Evolutionary conservation across 768 basidiomycete genomes (phyloP), one percentile per base, ranked within the genome.

Genomic region (Serpula lacrymans): DNA sequence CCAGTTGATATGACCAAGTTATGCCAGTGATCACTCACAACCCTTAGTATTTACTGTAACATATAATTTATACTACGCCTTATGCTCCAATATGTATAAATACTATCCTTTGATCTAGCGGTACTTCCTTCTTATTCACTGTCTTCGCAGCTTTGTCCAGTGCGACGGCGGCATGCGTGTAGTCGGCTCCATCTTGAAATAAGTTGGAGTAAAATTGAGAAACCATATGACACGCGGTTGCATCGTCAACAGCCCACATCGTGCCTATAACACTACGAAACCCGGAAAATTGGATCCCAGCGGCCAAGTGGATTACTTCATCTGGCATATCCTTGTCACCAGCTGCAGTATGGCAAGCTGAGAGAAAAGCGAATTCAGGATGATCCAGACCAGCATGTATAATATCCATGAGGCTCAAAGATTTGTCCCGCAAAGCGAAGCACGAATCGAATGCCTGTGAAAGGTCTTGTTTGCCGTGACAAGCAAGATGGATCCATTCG

Each of bases 241-340:
- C 46, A 10, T 58, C 60, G 7, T 54, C 49, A 0, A 66, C 60
- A 2, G 60, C 47, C 64, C 66, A 67, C 27, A 64, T 49, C 1
- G 64, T 59, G 6, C 59, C 65, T 5, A 67, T n/a, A 26, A 62
- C 59, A 17, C 64, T 59, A 30, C 51, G 51, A 10, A 57, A 56
- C 4, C 64, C 66, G 1, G 51, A 46, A 40, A 55, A 57, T 14
- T 63, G 53, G 47, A 63, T 33, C 3, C 52, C 59, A 5, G 63
- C 59, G 5, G 58, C 53, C 21, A 64, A 51, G 37, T 64, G 63
- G 5, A 61, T 34, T 16, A 54, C 52, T 29, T 61, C 62, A 8
- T 58, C 59, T 2, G 61, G 54, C 1, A 41, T 46, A 7, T 42
- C 27, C 16, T 4, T 33, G 17, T 60, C 52, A 2, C 61, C 57